Conservation (phyloP, 208 protist species). For the Vickermania spadyakhi region DNA sequence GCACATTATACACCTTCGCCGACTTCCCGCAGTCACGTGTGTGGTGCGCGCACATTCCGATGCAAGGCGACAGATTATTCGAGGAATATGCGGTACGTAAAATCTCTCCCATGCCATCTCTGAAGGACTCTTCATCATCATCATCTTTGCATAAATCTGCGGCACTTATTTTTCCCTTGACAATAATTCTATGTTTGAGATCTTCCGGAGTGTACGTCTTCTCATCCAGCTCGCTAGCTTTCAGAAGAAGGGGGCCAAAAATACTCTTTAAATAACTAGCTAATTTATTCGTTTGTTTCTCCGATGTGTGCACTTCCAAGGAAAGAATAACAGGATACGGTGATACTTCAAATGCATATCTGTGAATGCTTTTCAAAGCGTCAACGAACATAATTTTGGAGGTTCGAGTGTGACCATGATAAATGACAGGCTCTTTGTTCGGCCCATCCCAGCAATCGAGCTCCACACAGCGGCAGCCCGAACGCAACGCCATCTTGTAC, state of each 20-base stretch:
- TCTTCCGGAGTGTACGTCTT: slow-evolving; percentile 41
- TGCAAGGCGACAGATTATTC: slow-evolving; percentile 20
- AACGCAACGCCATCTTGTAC: slow-evolving; percentile 60
- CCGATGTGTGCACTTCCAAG: slow-evolving; percentile 61
- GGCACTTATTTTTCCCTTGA: slow-evolving; percentile 47
- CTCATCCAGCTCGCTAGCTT: slow-evolving; percentile 22
- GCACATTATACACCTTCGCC: slow-evolving; percentile 34
- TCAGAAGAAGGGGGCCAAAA: slow-evolving; percentile 46
- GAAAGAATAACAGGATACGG: slow-evolving; percentile 75
- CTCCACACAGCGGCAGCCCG: slow-evolving; percentile 76
- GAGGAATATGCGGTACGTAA: slow-evolving; percentile 15
- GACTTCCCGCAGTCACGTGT: slow-evolving; percentile 35
- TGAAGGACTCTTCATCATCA: slow-evolving; percentile 7
- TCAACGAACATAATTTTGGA: slow-evolving; percentile 60
- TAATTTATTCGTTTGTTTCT: slow-evolving; percentile 59
- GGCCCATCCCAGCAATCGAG: slow-evolving; percentile 78
- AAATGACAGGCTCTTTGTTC: slow-evolving; percentile 61
- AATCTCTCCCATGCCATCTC: neutral
- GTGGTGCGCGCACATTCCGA: slow-evolving; percentile 34
- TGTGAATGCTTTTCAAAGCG: slow-evolving; percentile 42
- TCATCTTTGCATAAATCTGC: slow-evolving; percentile 17
- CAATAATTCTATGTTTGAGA: slow-evolving; percentile 40
- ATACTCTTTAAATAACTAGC: slow-evolving; percentile 45
- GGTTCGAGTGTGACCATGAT: slow-evolving; percentile 74
- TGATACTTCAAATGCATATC: slow-evolving; percentile 54